Evolutionary conservation across 2,329 filamentous ascomycete species (phyloP).

Genomic region (Alternaria arborescens): DNA sequence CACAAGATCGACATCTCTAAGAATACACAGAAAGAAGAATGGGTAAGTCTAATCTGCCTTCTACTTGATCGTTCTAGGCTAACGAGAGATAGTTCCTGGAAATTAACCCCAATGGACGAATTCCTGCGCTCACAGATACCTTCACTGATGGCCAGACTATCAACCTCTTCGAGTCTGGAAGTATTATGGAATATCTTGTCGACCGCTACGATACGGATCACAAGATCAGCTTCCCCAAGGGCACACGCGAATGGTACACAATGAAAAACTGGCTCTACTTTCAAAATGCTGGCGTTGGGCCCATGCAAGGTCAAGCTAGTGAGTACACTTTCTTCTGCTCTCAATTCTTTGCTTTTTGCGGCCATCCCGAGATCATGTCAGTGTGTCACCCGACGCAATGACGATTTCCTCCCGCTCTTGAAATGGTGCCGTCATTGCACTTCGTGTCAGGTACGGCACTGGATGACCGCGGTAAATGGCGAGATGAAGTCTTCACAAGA

Average conservation of each 20-base stretch:
- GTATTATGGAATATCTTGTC: slow-evolving; percentile 84
- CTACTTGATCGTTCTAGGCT: neutral
- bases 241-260: slow-evolving; percentile 78
- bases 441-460: neutral
- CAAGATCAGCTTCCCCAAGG: slow-evolving; percentile 81
- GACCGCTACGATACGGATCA: slow-evolving; percentile 82
- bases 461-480: neutral
- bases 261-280: slow-evolving; percentile 74
- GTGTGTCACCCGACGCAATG: neutral
- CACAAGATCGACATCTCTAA: slow-evolving; percentile 75
- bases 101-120: slow-evolving; percentile 93
- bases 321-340: slow-evolving; percentile 20
- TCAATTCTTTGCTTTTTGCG: neutral
- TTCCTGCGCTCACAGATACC: slow-evolving; percentile 82
- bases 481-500: neutral
- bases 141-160: slow-evolving; percentile 77
- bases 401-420: neutral
- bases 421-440: neutral
- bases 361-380: neutral
- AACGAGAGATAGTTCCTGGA: slow-evolving; percentile 69
- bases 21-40: slow-evolving; percentile 82
- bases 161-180: slow-evolving; percentile 81
- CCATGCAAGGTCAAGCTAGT: slow-evolving; percentile 79
- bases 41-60: slow-evolving; percentile 40
- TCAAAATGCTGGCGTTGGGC: slow-evolving; percentile 81